These are phyloP conservation scores for Phialophora macrospora DNA, from an alignment of 2,329 filamentous ascomycete genomes.

Conservation along the genomic window DNA sequence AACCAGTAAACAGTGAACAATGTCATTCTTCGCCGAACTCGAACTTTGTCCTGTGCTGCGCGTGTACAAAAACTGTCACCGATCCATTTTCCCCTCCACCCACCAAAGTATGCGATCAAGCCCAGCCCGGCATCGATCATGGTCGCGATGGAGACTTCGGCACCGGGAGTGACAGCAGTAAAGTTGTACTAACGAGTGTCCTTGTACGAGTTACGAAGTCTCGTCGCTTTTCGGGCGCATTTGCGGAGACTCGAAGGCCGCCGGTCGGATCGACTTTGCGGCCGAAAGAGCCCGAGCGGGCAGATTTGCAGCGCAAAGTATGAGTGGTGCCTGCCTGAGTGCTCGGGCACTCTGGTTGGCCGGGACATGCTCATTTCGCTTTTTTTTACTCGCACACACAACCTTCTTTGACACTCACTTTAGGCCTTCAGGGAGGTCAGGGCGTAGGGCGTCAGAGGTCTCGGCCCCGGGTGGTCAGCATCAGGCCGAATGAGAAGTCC, in stretches of 20 bases:
- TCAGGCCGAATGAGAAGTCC: no score
- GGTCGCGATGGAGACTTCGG: conserved; percentile 11
- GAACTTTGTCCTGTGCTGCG: background rate
- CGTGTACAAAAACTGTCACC: background rate
- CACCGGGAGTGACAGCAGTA: background rate
- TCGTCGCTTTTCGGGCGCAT: conserved; percentile 5
- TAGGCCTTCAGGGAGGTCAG: no score
- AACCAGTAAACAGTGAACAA: background rate
- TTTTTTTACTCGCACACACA: no score
- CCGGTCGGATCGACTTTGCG: conserved; percentile 5
- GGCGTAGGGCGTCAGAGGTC: no score
- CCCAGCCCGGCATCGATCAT: background rate
- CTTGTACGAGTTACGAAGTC: background rate
- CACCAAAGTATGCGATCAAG: conserved; percentile 8
- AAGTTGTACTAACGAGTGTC: background rate
- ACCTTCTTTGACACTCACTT: no score
- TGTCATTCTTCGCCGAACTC: background rate
- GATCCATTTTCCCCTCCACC: background rate
- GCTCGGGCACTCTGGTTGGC: no score
- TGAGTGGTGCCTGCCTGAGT: background rate
- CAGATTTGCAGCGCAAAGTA: background rate
- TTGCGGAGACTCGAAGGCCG: background rate
- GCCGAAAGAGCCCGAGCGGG: conserved; percentile 8
- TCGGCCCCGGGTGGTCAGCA: no score
- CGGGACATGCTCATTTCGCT: no score